These are phyloP conservation scores for Candida tallmaniae DNA, from an alignment of 805 yeast species.

Conservation along the genomic window DNA sequence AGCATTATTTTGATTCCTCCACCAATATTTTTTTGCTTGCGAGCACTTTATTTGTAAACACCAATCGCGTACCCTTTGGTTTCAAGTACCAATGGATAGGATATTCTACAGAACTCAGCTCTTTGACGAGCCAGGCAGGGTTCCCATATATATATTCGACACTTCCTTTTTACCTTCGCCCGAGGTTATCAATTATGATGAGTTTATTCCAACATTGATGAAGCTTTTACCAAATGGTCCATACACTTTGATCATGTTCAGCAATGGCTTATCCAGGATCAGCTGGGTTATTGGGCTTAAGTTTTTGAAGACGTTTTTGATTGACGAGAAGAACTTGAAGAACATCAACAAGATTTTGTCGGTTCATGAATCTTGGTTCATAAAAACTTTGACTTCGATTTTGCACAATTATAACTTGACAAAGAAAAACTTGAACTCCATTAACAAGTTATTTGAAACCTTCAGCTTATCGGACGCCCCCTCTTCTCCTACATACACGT, in stretches of 20 bases:
- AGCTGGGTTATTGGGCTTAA: constrained; percentile 68
- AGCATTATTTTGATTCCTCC: no score
- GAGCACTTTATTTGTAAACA: no score
- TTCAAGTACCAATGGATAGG: no score
- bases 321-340: constrained; percentile 40
- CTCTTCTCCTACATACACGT: constrained; percentile 1
- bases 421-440: constrained; percentile 22
- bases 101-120: constrained; percentile 10
- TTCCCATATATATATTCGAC: constrained; percentile 79
- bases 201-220: constrained; percentile 55
- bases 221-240: constrained; percentile 54
- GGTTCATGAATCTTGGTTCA: constrained; percentile 90
- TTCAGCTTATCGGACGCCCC: constrained; percentile 9
- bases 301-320: constrained; percentile 51
- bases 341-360: constrained; percentile 59
- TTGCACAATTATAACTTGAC: constrained; percentile 53
- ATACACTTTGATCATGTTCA: constrained; percentile 69
- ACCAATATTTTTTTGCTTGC: no score
- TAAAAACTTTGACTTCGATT: constrained; percentile 71
- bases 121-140: constrained; percentile 9
- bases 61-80: no score
- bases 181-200: constrained; percentile 38
- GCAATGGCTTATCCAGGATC: constrained; percentile 70
- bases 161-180: constrained; percentile 73
- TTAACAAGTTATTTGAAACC: constrained; percentile 25